Conservation (phyloP, 2,329 filamentous ascomycete species). For the Paracamarosporium sp. region DNA sequence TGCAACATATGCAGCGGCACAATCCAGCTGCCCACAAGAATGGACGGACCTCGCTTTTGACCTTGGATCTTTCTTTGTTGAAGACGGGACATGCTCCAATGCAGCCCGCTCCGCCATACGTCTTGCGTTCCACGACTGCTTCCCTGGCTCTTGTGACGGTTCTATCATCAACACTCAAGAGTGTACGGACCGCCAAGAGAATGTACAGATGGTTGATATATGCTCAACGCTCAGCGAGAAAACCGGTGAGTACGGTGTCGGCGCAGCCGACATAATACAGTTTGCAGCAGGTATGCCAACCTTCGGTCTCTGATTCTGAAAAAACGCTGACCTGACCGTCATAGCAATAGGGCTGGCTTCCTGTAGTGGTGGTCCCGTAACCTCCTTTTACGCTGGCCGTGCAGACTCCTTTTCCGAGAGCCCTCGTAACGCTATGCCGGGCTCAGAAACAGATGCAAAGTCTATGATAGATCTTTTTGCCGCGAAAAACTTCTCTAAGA, state of each 20-base stretch:
- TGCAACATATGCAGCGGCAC: background rate
- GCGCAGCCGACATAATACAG: constrained; percentile 19
- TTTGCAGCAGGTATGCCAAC: constrained; percentile 14
- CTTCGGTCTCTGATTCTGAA: background rate
- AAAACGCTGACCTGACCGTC: background rate
- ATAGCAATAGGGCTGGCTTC: constrained; percentile 11
- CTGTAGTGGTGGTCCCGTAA: constrained; percentile 10
- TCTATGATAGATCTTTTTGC: constrained; percentile 20
- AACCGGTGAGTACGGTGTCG: constrained; percentile 40
- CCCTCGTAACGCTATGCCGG: constrained; percentile 10
- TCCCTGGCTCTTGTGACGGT: constrained; percentile 13
- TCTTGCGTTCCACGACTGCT: constrained; percentile 16
- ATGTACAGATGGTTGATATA: constrained; percentile 52
- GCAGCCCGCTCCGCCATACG: constrained; percentile 15
- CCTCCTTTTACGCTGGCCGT: constrained; percentile 14
- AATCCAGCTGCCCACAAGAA: constrained; percentile 7
- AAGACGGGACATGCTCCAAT: constrained; percentile 6
- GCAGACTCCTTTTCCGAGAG: constrained; percentile 8
- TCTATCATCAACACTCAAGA: constrained; percentile 14
- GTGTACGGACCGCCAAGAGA: constrained; percentile 26
- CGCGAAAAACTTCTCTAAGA: constrained; percentile 23
- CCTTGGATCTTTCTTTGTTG: background rate
- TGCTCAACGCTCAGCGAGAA: constrained; percentile 41
- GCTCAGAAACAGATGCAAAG: constrained; percentile 3
- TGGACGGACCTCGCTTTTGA: constrained; percentile 7